These are phyloP conservation scores for Thelonectria blattea DNA, from an alignment of 2,329 filamentous ascomycete species.

Conservation along the genomic window DNA sequence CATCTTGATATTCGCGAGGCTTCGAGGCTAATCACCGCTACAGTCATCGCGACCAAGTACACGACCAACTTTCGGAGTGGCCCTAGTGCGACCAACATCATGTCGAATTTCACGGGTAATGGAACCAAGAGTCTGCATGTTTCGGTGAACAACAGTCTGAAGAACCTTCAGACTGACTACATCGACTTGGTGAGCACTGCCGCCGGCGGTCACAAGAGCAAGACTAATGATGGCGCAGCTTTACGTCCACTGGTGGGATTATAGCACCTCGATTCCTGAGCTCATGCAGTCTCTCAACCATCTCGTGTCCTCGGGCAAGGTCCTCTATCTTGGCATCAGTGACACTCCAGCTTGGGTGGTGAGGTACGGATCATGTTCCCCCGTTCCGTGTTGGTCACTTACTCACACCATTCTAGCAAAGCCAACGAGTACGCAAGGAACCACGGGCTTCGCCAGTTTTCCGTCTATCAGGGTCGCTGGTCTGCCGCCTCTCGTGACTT, in stretches of 20 bases:
- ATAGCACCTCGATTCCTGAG: constrained; percentile 68
- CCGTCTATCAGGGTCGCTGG: constrained; percentile 53
- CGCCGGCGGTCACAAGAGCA: background rate
- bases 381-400: background rate
- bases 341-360: constrained; percentile 76
- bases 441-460: constrained; percentile 73
- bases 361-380: constrained; percentile 38
- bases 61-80: constrained; percentile 63
- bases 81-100: constrained; percentile 49
- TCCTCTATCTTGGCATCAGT: constrained; percentile 69
- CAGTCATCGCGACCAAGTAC: constrained; percentile 73
- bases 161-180: constrained; percentile 70
- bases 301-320: constrained; percentile 65
- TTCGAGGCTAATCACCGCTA: constrained; percentile 2
- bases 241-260: constrained; percentile 73
- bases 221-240: constrained; percentile 44
- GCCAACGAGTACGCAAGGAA: constrained; percentile 73
- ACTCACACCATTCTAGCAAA: constrained; percentile 48
- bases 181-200: constrained; percentile 62
- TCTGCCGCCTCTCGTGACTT: constrained; percentile 48
- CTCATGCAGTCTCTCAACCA: constrained; percentile 72
- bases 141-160: constrained; percentile 62
- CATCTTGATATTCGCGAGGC: background rate
- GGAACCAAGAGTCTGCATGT: constrained; percentile 64
- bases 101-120: constrained; percentile 63